Percentiles rank a stretch among this genome's conserved stretches.
phyloP scores from a whole-genome alignment of 108 stramenopile genomes.

The Nitzschia sp. region DNA sequence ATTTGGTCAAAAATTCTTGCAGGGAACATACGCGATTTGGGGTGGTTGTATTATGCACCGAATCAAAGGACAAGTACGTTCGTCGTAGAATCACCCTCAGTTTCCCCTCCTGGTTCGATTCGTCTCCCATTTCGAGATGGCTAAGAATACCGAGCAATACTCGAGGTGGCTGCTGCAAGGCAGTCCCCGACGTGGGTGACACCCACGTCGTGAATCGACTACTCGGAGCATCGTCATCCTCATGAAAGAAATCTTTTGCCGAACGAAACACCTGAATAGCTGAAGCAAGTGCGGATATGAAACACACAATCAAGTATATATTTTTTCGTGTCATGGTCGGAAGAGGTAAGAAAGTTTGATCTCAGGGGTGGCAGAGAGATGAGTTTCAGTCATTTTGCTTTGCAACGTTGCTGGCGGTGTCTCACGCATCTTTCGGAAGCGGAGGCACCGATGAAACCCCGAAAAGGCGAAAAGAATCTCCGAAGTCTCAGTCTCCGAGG shows the following conservation, averaged over 20 bases:
- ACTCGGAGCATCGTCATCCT: neutral
- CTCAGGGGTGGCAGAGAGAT: neutral
- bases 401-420: too few species aligned
- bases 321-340: neutral
- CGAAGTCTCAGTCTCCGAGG: too few species aligned
- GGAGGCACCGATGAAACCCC: neutral
- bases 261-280: neutral
- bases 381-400: too few species aligned
- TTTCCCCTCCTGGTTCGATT: neutral
- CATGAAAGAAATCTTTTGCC: neutral
- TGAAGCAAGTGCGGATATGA: neutral
- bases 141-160: conserved; percentile 5
- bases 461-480: neutral
- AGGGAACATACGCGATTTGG: conserved; percentile 6
- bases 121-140: neutral
- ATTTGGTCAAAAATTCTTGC: neutral
- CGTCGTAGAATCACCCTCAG: neutral
- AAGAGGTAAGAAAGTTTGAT: neutral
- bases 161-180: neutral
- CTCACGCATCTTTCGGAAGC: too few species aligned
- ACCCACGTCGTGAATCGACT: too few species aligned
- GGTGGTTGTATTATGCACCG: neutral
- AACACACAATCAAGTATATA: neutral
- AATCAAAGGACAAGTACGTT: neutral
- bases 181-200: too few species aligned